Evolutionary conservation across 192 early-diverging fungal genomes (phyloP), one percentile per base, ranked within the genome.

Genomic region (Linnemannia zychae): DNA sequence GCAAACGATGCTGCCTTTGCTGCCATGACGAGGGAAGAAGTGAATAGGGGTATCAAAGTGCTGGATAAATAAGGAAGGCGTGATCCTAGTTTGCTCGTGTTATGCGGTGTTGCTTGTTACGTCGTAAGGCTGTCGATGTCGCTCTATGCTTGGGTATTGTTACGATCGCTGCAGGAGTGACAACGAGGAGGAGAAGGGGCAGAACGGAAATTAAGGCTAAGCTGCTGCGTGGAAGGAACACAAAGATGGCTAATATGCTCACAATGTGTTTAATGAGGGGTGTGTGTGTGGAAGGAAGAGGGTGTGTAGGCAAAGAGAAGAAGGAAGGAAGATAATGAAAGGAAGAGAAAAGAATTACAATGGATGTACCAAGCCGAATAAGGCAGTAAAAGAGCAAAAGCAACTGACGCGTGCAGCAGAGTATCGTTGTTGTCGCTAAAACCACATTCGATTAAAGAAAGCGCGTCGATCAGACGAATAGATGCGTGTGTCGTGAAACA

Each of bases 1-100:
- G 37, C 65, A 34, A 33, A 46, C 6, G 81, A 11, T 7, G 50
- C 18, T 7, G 16, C 28, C 44, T 36, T 78, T 83, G 76, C 57
- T 63, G 57, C 11, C 57, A 63, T 63, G 28, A 1, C 57, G 11
- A 31, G 15, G 28, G 28, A 31, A n/a, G 53, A 11, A 57, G 7
- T 7, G 7, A 11, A 12, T 31, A 31, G 57, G 24, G 28, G 57
- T 28, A 31, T 63, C 24, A 28, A 63, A 0, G 24, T 24, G 1
- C 0, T 31, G 11, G 57, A 63, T 7, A 31, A 31, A 1, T 13
- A 2, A 57, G 2, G 52, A 57, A 3, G 13, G 57, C 4, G 57
- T 3, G 24, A 3, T 44, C 40, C 40, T 44, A 9, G 3, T 3
- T 44, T 9, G 40, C 9, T 9, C 9, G 28, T 15, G 28, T 6